phyloP scores from a whole-genome alignment of 306 rosid species.

The Gastrolobium villosum region DNA sequence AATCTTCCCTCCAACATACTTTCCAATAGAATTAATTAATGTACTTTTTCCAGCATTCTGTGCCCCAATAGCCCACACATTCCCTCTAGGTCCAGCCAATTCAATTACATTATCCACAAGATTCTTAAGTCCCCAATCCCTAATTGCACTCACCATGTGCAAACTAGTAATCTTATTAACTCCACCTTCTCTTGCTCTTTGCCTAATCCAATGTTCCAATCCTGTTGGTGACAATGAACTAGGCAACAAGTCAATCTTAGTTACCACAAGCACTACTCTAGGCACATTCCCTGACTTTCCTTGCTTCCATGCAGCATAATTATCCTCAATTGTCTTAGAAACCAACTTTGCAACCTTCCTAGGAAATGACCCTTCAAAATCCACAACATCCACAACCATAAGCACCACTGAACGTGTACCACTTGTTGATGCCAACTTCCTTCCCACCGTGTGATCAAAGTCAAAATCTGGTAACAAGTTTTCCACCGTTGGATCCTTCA shows the following conservation, averaged over 20 bases:
- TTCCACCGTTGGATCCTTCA: slow-evolving; percentile 87
- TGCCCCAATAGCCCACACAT: slow-evolving; percentile 94
- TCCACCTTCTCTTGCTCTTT: slow-evolving; percentile 91
- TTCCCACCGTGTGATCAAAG: slow-evolving; percentile 85
- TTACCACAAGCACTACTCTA: slow-evolving; percentile 83
- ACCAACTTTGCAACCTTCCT: slow-evolving; percentile 78
- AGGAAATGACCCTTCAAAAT: slow-evolving; percentile 93
- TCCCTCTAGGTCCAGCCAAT: slow-evolving; percentile 88
- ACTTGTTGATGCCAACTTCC: slow-evolving; percentile 66
- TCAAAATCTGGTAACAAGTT: slow-evolving; percentile 91
- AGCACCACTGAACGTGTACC: slow-evolving; percentile 84
- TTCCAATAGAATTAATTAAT: slow-evolving; percentile 79
- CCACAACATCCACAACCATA: slow-evolving; percentile 86
- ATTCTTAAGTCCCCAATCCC: slow-evolving; percentile 90
- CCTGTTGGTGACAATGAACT: slow-evolving; percentile 77
- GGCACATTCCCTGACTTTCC: slow-evolving; percentile 94
- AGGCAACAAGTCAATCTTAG: slow-evolving; percentile 85
- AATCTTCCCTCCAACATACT: slow-evolving; percentile 69
- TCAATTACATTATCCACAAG: slow-evolving; percentile 72
- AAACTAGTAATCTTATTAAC: slow-evolving; percentile 80
- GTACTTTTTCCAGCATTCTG: slow-evolving; percentile 99
- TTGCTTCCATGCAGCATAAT: slow-evolving; percentile 74
- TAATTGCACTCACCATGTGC: slow-evolving; percentile 87
- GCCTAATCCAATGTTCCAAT: slow-evolving; percentile 92
- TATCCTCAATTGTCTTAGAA: slow-evolving; percentile 77